phyloP scores from a whole-genome alignment of 345 rosid genomes.

The Kandelia obovata region DNA sequence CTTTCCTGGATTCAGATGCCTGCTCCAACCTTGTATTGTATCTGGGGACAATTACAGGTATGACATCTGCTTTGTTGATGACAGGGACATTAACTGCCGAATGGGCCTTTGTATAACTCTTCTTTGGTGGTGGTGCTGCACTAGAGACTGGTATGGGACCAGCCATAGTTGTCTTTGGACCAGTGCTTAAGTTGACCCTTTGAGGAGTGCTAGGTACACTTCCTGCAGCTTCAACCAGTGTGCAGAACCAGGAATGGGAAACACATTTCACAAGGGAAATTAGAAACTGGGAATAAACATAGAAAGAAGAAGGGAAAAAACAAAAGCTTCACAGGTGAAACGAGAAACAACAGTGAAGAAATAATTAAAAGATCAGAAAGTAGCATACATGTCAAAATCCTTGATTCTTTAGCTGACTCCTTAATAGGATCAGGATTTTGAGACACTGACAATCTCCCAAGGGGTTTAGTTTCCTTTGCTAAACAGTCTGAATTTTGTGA shows the following conservation, averaged over 20 bases:
- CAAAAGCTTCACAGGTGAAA: conserved; percentile 7
- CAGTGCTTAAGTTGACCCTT: conserved; percentile 47
- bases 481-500: conserved; percentile 52
- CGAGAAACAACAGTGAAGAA: conserved; percentile 6
- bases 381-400: conserved; percentile 51
- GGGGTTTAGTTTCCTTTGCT: conserved; percentile 69
- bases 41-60: conserved; percentile 86
- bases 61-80: conserved; percentile 59
- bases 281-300: not conserved
- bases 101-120: conserved; percentile 46
- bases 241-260: conserved; percentile 30
- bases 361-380: conserved; percentile 12
- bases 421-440: conserved; percentile 48
- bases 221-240: conserved; percentile 71
- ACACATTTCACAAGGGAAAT: not conserved
- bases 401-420: conserved; percentile 70
- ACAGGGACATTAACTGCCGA: conserved; percentile 41
- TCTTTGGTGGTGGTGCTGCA: conserved; percentile 50
- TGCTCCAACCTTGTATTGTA: conserved; percentile 56
- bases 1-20: conserved; percentile 68
- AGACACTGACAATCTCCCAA: conserved; percentile 80
- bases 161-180: conserved; percentile 39
- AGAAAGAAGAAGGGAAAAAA: not conserved
- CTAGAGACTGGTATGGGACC: conserved; percentile 40
- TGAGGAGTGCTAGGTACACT: conserved; percentile 79